Base-by-base conservation (phyloP, 163 green algal species). In the Smithsoniella earleae region DNA sequence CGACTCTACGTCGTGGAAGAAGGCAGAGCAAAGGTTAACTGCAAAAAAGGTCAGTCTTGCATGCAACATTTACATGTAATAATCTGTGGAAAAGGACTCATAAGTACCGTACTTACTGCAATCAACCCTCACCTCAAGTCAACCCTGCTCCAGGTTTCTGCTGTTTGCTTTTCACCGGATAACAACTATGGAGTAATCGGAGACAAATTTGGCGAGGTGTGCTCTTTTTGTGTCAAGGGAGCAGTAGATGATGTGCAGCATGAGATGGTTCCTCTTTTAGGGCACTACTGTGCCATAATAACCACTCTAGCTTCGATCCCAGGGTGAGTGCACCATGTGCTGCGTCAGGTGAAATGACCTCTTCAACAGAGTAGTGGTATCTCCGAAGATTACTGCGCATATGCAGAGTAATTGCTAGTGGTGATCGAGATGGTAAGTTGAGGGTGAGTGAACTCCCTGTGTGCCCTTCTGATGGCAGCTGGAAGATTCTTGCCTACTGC, bases 141-240 rank as follows among this genome's bases (percentile, higher is more conserved):
- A 54, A 1, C 20, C 44, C 20, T 54, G 44, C 40, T 69, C 30
- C 58, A 69, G 58, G 58, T 69, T 28, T 36, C 58, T n/a, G 31
- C 58, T 69, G 58, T 5, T 3, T 69, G 58, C 25, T 69, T 69
- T 13, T 45, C 58, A 40, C 58, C 20, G 8, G 58, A 69, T 38
- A 38, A 33, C 58, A 4, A 69, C 22, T 69, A 69, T 69, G 58
- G 18, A 36, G 43, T 69, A n/a, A 13, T 69, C 20, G 58, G 58
- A 25, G 58, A 69, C 25, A 69, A 69, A 33, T 69, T 69, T 69
- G 58, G 58, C 16, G 58, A 69, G 40, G 58, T 69, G 16, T 69
- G 4, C 25, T 43, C 34, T 16, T 43, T 69, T 25, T 27, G 25
- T 1, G 13, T 18, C 33, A 25, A 64, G 16, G 49, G 0, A 6